Base-by-base conservation (phyloP, 306 rosid genomes). In the Cucumis hystrix region DNA sequence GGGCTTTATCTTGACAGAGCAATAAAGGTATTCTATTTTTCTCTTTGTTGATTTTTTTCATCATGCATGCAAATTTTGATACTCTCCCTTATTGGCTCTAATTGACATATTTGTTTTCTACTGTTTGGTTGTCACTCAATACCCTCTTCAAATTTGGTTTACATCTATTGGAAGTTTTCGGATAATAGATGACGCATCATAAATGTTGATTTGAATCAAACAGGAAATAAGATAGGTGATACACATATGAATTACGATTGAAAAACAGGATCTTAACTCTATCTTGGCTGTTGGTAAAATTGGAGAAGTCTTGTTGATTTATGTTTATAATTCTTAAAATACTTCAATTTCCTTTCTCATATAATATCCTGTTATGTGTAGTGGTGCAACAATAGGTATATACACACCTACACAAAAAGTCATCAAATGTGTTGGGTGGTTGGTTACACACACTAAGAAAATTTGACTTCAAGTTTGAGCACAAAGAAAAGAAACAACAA, bases 1-100 rank as follows among this genome's bases (percentile, higher is more conserved):
- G 97, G 97, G 71, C 97, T 95, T 72, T 90, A 87, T 87, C 96
- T 95, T 80, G 97, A 95, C 83, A 83, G 95, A 57, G 98, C 98
- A 49, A 89, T 90, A 56, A 95, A 95, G 98, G 98, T 90, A 83
- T 4, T 73, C 43, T 82, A 30, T 61, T 16, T 75, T 76, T 63
- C 43, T 63, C 40, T 63, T 63, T 30, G 43, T 18, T 63, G 69
- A 63, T 63, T 30, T 63, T n/a, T 63, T 62, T 21, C 43, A 62
- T 6, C 68, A 62, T 62, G 35, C 64, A 52, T 28, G 80, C 56
- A 18, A 49, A 6, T 33, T 30, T 62, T 30, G 40, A 7, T 57
- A 33, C 52, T 66, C 51, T 66, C 20, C 30, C 51, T 9, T 45
- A 20, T 20, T 23, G 23, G 56, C 55, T 64, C 68, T 62, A 62